phyloP scores from a whole-genome alignment of 345 rosid species.

The Ceriops zippeliana region DNA sequence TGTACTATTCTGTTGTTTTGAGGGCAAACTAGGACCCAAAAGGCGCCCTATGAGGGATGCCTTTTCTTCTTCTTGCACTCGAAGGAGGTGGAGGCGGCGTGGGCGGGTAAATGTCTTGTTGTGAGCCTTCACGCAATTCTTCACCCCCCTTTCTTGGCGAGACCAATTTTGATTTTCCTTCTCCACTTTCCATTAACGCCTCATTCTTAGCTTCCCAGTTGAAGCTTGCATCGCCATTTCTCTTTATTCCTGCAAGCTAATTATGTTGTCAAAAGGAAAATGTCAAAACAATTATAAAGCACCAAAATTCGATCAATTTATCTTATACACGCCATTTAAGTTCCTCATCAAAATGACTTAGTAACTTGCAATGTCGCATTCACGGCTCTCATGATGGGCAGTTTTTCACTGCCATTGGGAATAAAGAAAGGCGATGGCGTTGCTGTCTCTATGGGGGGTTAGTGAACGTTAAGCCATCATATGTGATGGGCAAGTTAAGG shows the following conservation, averaged over 20 bases:
- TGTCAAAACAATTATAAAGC: neutral
- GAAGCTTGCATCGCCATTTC: conserved; percentile 55
- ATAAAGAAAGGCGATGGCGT: conserved; percentile 1
- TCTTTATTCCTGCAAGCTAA: conserved; percentile 75
- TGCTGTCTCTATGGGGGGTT: neutral
- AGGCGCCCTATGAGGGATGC: conserved; percentile 84
- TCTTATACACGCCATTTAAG: neutral
- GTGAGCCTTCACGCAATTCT: conserved; percentile 60
- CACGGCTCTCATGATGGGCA: neutral
- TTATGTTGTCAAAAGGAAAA: neutral
- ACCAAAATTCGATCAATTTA: neutral
- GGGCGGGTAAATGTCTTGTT: conserved; percentile 51
- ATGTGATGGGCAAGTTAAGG: conserved; percentile 5
- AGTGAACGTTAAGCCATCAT: neutral
- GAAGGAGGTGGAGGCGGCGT: conserved; percentile 57
- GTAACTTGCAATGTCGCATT: neutral
- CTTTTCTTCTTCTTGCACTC: conserved; percentile 75
- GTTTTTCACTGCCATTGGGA: neutral
- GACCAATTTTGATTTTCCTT: conserved; percentile 27
- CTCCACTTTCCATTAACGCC: conserved; percentile 37
- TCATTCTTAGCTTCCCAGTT: conserved; percentile 41
- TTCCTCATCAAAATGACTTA: neutral
- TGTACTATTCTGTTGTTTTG: neutral
- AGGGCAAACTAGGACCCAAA: conserved; percentile 44
- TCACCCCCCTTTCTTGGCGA: conserved; percentile 38